phyloP scores from a whole-genome alignment of 805 yeast genomes.

The Myxozyma neotropica region DNA sequence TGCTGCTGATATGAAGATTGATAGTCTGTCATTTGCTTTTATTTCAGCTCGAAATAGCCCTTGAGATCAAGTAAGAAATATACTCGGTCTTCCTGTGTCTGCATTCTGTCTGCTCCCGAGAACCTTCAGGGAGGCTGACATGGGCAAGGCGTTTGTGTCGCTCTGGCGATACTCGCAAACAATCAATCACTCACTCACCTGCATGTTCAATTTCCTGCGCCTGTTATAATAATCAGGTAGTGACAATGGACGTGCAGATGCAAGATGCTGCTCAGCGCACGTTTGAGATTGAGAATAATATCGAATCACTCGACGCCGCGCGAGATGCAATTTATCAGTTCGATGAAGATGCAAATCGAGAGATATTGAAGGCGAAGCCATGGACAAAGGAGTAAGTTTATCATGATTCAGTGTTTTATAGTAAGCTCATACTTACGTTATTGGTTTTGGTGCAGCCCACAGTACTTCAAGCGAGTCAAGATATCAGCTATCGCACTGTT shows the following conservation, averaged over 20 bases:
- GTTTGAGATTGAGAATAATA: slow-evolving; percentile 41
- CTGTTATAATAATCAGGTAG: too few relatives aligned
- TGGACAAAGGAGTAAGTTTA: slow-evolving; percentile 36
- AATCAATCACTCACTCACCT: too few relatives aligned
- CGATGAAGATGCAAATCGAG: slow-evolving; percentile 39
- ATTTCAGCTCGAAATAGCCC: neutral
- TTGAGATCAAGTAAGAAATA: too few relatives aligned
- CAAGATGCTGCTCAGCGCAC: slow-evolving; percentile 27
- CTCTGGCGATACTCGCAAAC: too few relatives aligned
- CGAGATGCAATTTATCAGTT: slow-evolving; percentile 38
- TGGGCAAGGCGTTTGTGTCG: too few relatives aligned
- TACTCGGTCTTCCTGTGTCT: too few relatives aligned
- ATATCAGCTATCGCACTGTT: slow-evolving; percentile 71
- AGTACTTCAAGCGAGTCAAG: slow-evolving; percentile 62
- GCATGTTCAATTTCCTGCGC: too few relatives aligned
- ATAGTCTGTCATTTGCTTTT: neutral
- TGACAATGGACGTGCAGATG: slow-evolving; percentile 26
- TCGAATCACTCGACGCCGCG: slow-evolving; percentile 32
- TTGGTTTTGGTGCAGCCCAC: too few relatives aligned
- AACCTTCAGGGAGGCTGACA: neutral
- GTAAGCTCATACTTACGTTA: too few relatives aligned
- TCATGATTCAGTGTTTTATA: slow-evolving; percentile 10
- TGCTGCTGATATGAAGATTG: neutral
- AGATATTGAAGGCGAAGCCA: slow-evolving; percentile 36
- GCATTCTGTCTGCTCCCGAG: too few relatives aligned